These are phyloP conservation scores for Boletus sp. DNA, from an alignment of 768 basidiomycete genomes.

Conservation along the genomic window DNA sequence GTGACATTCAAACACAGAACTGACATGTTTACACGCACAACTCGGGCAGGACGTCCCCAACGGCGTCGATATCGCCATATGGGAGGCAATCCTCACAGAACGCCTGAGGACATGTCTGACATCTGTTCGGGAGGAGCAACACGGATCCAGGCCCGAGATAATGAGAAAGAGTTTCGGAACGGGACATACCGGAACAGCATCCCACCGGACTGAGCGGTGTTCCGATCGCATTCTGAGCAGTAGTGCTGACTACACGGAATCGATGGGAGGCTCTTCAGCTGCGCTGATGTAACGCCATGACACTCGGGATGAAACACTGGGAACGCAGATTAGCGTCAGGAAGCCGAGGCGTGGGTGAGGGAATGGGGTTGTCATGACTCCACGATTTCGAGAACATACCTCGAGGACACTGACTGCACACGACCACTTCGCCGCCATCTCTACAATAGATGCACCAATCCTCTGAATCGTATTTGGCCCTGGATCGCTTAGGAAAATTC, in stretches of 20 bases:
- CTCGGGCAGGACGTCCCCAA: conserved; percentile 58
- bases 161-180: neutral
- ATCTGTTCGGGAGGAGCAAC: conserved; percentile 33
- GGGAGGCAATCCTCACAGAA: conserved; percentile 65
- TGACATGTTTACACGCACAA: conserved; percentile 41
- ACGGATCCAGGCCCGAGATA: conserved; percentile 3
- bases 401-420: conserved; percentile 53
- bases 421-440: conserved; percentile 54
- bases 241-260: conserved; percentile 50
- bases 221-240: conserved; percentile 45
- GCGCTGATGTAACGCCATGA: conserved; percentile 36
- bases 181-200: conserved; percentile 53
- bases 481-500: conserved; percentile 25
- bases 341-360: conserved; percentile 1
- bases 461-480: conserved; percentile 46
- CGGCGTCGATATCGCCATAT: conserved; percentile 44
- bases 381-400: conserved; percentile 33
- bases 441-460: conserved; percentile 60
- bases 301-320: conserved; percentile 57
- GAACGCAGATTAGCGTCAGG: neutral
- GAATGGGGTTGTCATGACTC: neutral
- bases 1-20: neutral
- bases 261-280: conserved; percentile 26
- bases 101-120: conserved; percentile 57
- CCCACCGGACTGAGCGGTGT: conserved; percentile 48